phyloP scores from a whole-genome alignment of 2,329 filamentous ascomycete species.

The Metarhizium sp. region DNA sequence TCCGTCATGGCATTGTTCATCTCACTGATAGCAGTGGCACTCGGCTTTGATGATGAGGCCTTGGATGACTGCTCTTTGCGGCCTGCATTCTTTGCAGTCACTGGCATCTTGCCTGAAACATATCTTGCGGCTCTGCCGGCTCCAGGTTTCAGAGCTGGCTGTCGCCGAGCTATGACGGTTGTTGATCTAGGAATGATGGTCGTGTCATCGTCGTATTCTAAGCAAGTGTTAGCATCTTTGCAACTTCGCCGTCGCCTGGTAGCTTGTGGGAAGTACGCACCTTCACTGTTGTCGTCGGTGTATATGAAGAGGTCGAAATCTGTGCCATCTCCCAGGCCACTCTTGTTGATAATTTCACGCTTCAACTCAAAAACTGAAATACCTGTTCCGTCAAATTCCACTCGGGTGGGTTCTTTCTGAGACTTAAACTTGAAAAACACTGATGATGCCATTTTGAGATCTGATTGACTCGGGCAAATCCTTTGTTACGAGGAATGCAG shows the following conservation, averaged over 20 bases:
- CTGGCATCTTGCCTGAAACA: slow-evolving; percentile 91
- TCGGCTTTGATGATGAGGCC: slow-evolving; percentile 42
- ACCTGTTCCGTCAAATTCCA: slow-evolving; percentile 94
- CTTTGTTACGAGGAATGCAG: slow-evolving; percentile 18
- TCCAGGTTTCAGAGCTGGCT: slow-evolving; percentile 75
- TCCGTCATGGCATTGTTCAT: slow-evolving; percentile 79
- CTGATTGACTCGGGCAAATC: slow-evolving; percentile 9
- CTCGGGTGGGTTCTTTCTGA: slow-evolving; percentile 86
- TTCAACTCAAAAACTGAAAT: slow-evolving; percentile 98
- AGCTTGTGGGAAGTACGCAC: slow-evolving; percentile 41
- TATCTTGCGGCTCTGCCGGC: slow-evolving; percentile 89
- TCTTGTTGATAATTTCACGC: slow-evolving; percentile 93
- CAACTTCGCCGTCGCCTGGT: not conserved
- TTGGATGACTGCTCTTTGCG: slow-evolving; percentile 56
- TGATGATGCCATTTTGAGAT: slow-evolving; percentile 73
- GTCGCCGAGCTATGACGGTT: slow-evolving; percentile 78
- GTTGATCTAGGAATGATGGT: slow-evolving; percentile 94
- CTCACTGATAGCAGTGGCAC: slow-evolving; percentile 49
- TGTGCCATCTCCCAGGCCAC: slow-evolving; percentile 85
- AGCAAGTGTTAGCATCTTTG: slow-evolving; percentile 16
- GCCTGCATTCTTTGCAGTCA: slow-evolving; percentile 72
- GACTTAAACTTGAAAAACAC: slow-evolving; percentile 99
- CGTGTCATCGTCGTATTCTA: slow-evolving; percentile 96
- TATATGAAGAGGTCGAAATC: slow-evolving; percentile 96
- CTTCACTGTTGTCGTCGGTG: slow-evolving; percentile 83